These are phyloP conservation scores for Jatropha multifida DNA, from an alignment of 441 rosid genomes.

Conservation along the genomic window DNA sequence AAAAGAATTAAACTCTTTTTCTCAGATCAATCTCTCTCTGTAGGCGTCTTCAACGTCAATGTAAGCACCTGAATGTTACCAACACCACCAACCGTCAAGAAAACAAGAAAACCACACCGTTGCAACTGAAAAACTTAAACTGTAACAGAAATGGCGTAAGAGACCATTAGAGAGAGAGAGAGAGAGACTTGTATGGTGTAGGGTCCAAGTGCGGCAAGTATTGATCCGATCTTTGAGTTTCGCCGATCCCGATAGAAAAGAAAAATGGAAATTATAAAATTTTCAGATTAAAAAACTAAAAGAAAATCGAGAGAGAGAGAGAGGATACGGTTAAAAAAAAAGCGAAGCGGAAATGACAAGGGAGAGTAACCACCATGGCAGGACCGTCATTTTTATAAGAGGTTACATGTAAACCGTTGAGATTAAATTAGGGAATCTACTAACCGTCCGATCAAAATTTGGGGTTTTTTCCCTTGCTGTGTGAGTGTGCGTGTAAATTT, in stretches of 20 bases:
- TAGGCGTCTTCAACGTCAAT: background rate
- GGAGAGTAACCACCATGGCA: slow-evolving; percentile 1
- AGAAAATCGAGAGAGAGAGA: background rate
- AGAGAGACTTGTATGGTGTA: background rate
- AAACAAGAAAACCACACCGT: background rate
- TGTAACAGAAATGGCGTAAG: background rate
- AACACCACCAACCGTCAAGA: background rate
- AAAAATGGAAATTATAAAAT: background rate
- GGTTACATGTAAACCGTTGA: background rate
- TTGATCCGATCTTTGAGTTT: slow-evolving; percentile 15
- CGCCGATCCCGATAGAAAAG: background rate
- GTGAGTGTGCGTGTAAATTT: too few relatives aligned
- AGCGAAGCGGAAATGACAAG: background rate
- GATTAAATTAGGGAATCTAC: background rate
- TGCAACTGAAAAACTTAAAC: background rate
- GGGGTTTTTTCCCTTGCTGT: background rate
- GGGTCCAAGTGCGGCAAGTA: background rate
- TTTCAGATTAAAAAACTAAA: background rate
- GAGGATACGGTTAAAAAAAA: background rate
- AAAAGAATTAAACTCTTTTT: background rate
- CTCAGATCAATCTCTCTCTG: background rate
- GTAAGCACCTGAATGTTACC: background rate
- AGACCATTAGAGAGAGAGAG: background rate
- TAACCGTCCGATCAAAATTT: background rate
- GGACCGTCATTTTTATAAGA: background rate